These are phyloP conservation scores for Parathielavia appendiculata DNA, from an alignment of 495 filamentous ascomycete species.

Conservation along the genomic window DNA sequence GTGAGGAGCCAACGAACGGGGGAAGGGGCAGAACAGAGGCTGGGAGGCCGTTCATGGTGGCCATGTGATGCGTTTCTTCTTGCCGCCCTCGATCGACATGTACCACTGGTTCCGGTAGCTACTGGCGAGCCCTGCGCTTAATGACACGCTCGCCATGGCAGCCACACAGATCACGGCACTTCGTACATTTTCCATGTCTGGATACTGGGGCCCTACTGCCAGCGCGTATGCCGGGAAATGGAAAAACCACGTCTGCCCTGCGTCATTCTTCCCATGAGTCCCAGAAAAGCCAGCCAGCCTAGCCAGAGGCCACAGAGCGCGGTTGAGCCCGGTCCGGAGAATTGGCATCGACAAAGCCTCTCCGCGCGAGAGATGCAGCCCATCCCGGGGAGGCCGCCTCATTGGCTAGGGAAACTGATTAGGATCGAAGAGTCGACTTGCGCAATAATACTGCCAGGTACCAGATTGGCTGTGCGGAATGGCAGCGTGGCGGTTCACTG, in stretches of 20 bases:
- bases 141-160: conserved; percentile 6
- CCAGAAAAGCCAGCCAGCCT: neutral
- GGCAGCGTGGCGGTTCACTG: conserved; percentile 14
- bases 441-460: neutral
- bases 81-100: conserved; percentile 1
- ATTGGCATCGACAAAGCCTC: conserved; percentile 1
- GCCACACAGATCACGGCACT: conserved; percentile 1
- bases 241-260: too few species aligned
- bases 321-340: neutral
- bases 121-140: conserved; percentile 7
- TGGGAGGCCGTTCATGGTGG: conserved; percentile 4
- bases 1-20: conserved; percentile 14
- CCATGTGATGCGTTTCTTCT: neutral
- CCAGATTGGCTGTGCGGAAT: neutral
- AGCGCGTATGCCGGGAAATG: neutral
- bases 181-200: neutral
- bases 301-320: neutral
- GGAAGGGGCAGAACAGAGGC: conserved; percentile 1
- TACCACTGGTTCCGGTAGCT: neutral
- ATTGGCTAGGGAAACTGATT: conserved; percentile 9
- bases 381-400: neutral
- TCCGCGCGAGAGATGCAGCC: neutral
- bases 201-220: neutral
- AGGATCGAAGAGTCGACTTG: too few species aligned
- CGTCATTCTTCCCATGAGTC: neutral